Evolutionary conservation across 768 basidiomycete species (phyloP), one percentile per base, ranked within the genome.

Genomic region (Tricholoma hemisulphureum): DNA sequence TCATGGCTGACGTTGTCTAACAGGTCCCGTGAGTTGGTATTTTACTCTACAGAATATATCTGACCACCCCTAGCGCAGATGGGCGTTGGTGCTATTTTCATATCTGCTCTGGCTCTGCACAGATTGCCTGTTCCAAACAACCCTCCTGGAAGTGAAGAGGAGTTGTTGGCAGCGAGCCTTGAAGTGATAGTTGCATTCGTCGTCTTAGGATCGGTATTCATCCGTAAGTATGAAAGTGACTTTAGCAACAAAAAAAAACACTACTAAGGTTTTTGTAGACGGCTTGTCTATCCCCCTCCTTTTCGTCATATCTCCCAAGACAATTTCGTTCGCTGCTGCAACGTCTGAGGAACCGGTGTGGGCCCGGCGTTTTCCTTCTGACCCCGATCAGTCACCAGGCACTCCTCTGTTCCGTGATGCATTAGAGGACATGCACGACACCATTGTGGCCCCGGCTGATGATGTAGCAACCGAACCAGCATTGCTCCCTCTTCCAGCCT

Each of bases 41-140:
- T 3, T 14, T 43, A 14, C 6, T 20, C 4, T n/a, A 18, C 11
- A 20, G 14, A 29, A 35, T 9, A 7, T 11, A 18, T 29, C 21
- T 20, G 31, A 55, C 20, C 46, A 35, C 1, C 1, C 26, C 21
- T 46, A 8, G 29, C 60, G 8, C 71, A 93, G 79, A 95, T 97
- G 91, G 95, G 95, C 52, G 94, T 97, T 28, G 86, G 89, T 0
- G 89, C 96, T 6, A 78, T 98, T 43, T 99, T 98, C 70, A 88
- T 98, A 55, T 86, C 89, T 9, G 87, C 85, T 0, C 71, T 94
- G 26, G 91, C 93, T 6, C 69, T 85, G 10, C 80, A 80, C 28
- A 82, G 80, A 48, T 76, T 95, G 0, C 83, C 88, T 4, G 66
- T 65, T 13, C 84, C 88, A 0, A 69, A 75, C 2, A 67, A 74